Evolutionary conservation across 2,329 filamentous ascomycete genomes (phyloP).

Genomic region (Sporothrix phasma): DNA sequence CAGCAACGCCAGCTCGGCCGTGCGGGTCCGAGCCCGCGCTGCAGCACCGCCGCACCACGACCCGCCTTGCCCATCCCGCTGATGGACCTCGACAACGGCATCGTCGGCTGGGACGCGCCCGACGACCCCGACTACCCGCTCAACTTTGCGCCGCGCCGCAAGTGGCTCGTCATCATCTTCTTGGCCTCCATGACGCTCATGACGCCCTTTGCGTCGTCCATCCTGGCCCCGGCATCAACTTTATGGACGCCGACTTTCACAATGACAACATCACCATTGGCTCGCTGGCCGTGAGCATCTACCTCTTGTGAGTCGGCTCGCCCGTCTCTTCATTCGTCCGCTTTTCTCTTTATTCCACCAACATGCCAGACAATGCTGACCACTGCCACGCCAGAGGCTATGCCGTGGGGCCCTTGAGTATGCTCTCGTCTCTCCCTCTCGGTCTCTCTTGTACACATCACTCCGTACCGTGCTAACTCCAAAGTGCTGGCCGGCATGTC

Average conservation of each 20-base stretch:
- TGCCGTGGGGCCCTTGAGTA: slow-evolving; percentile 48
- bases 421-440: slow-evolving; percentile 40
- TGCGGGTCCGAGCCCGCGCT: neutral
- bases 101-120: slow-evolving; percentile 51
- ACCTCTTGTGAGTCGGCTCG: slow-evolving; percentile 34
- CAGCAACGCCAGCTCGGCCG: slow-evolving; percentile 14
- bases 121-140: slow-evolving; percentile 48
- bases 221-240: slow-evolving; percentile 41
- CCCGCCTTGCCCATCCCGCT: slow-evolving; percentile 30
- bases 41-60: neutral
- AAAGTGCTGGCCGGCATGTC: slow-evolving; percentile 25
- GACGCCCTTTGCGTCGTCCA: slow-evolving; percentile 55
- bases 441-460: too few relatives aligned
- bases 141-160: slow-evolving; percentile 45
- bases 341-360: neutral
- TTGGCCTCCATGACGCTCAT: slow-evolving; percentile 54
- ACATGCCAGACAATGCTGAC: neutral
- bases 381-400: slow-evolving; percentile 35
- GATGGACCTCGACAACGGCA: slow-evolving; percentile 40
- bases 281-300: slow-evolving; percentile 51
- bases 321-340: neutral
- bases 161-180: slow-evolving; percentile 48
- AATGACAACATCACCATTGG: slow-evolving; percentile 33
- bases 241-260: slow-evolving; percentile 37
- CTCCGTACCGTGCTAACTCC: neutral